Evolutionary conservation across 352 stramenopile species (phyloP), one percentile per base, ranked within the genome.

Genomic region (Phytophthora pseudosyringae): DNA sequence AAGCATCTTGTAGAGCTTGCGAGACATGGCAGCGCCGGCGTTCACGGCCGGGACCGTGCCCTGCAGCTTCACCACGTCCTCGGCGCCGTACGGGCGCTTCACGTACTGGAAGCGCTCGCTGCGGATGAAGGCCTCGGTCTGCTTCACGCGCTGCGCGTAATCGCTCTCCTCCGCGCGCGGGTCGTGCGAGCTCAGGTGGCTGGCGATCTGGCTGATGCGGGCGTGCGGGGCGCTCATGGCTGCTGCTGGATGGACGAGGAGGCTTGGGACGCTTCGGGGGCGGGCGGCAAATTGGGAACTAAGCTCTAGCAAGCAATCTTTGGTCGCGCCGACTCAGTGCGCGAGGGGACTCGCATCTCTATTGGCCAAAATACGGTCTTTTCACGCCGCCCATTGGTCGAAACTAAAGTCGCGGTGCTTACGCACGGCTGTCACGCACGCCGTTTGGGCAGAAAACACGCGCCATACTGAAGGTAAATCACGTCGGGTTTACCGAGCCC

Each of bases 41-140:
- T 82, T 75, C 62, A 76, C 59, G 5, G 78, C 68, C 6, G 80
- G 75, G 41, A 94, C 64, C 32, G 83, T 86, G 51, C 86, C 88
- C 71, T 96, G 86, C 53, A 96, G 85, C 69, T 95, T 94, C 56
- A 94, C 88, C 25, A 96, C 88, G n/a, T 91, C 83, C 50, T 93
- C 82, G 32, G 86, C 74, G 60, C 68, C 63, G 75, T 94, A 96
- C 47, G 84, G 88, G 21, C 88, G 88, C 60, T 82, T 90, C 13
- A 91, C 82, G 67, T 93, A 73, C 66, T 90, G 65, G 73, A 95
- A 96, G 62, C 88, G 86, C 32, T 88, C 75, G 66, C 80, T 72
- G 54, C 74, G 75, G 38, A 94, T 64, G 69, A 94, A 95, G 55
- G 81, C 82, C 49, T 80, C 64, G 53, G 83, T 82, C 56, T 90